phyloP scores from a whole-genome alignment of 2,329 filamentous ascomycete genomes.

The Colletotrichum cuscutae region DNA sequence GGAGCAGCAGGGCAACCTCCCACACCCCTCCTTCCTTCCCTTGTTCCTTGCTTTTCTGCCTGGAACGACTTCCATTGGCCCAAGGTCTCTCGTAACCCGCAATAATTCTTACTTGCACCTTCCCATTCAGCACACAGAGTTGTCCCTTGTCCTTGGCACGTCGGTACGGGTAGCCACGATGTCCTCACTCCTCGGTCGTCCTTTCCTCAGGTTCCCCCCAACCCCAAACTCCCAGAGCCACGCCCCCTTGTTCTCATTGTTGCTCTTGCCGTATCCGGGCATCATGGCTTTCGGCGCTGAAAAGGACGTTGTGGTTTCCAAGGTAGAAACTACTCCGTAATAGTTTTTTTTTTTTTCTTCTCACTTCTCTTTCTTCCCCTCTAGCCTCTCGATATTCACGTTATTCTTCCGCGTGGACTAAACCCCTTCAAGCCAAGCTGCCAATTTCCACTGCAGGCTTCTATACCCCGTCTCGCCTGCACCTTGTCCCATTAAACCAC shows the following conservation, averaged over 20 bases:
- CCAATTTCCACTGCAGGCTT: conserved; percentile 7
- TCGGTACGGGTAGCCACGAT: conserved; percentile 15
- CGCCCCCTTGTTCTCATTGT: neutral
- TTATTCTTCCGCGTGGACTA: neutral
- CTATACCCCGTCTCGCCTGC: neutral
- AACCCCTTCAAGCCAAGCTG: conserved; percentile 8
- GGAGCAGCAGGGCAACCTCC: neutral
- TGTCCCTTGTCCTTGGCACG: conserved; percentile 19
- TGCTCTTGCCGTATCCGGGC: conserved; percentile 24
- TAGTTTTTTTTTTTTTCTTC: neutral
- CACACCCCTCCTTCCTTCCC: neutral
- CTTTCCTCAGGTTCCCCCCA: neutral
- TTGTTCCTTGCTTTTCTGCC: conserved; percentile 13
- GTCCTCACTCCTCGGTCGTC: neutral
- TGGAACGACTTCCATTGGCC: neutral
- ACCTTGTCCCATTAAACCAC: conserved; percentile 30
- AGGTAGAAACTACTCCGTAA: no score
- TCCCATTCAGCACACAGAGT: conserved; percentile 18
- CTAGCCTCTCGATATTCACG: neutral
- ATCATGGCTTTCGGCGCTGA: conserved; percentile 18
- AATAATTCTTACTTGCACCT: conserved; percentile 17
- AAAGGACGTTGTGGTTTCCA: neutral
- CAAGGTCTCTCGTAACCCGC: neutral
- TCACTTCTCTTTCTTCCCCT: neutral
- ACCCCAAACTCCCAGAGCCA: neutral